A percentile compares a stretch with the other conserved stretches of the same genome.
Conservation (phyloP, 78 protist species). For the Planoprotostelium fungivorum region DNA sequence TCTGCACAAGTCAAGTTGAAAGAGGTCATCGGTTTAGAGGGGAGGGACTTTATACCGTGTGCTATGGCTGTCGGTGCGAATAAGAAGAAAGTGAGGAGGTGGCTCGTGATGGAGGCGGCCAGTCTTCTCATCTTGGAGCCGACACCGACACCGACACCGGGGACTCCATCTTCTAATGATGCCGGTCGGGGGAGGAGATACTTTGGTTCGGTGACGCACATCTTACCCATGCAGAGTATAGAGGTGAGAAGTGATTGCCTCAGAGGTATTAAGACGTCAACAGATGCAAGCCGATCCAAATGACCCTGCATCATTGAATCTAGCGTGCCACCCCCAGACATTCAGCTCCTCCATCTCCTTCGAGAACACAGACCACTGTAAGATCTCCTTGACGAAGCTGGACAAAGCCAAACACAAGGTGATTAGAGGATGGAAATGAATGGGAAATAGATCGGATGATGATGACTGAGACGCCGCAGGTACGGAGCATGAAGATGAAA, state of each 20-base stretch:
- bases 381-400: background rate
- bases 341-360: background rate
- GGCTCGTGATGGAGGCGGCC: background rate
- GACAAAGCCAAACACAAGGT: background rate
- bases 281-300: background rate
- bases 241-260: background rate
- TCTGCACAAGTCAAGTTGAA: slow-evolving; percentile 23
- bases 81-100: background rate
- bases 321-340: background rate
- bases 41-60: slow-evolving; percentile 18
- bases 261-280: background rate
- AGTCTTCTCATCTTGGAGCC: background rate
- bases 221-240: background rate
- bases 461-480: too few species aligned
- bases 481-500: too few species aligned
- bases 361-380: background rate
- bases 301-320: background rate
- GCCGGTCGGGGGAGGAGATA: background rate
- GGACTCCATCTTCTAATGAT: background rate
- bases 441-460: too few species aligned
- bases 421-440: too few species aligned
- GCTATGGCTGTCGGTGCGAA: slow-evolving; percentile 1
- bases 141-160: background rate
- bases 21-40: slow-evolving; percentile 19
- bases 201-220: background rate